A percentile compares a stretch with the other conserved stretches of the same genome.
Evolutionary conservation across 2,329 filamentous ascomycete species (phyloP).

Genomic region (Pseudogymnoascus sp.): DNA sequence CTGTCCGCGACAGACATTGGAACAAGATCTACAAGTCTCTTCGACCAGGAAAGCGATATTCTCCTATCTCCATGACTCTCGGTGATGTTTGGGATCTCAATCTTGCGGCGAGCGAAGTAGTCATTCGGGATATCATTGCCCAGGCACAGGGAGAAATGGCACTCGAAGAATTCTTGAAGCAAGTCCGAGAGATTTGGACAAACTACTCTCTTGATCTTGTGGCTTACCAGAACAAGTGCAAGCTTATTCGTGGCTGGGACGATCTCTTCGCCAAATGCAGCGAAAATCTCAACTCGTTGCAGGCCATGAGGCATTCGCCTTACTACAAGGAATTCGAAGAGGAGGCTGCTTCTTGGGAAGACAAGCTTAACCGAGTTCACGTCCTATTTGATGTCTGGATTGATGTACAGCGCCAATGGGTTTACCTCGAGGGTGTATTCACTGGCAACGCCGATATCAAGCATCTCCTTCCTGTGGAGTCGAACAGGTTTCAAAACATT

Average conservation of each 20-base stretch:
- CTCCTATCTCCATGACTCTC: constrained; percentile 87
- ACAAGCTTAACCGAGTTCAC: constrained; percentile 94
- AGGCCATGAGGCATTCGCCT: constrained; percentile 97
- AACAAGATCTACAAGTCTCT: constrained; percentile 95
- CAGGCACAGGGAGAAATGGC: constrained; percentile 98
- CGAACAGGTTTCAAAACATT: constrained; percentile 96
- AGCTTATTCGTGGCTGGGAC: constrained; percentile 95
- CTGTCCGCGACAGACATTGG: constrained; percentile 94
- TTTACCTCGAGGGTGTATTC: constrained; percentile 97
- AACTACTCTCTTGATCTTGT: constrained; percentile 91
- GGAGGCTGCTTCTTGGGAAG: constrained; percentile 92
- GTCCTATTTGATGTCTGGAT: constrained; percentile 99
- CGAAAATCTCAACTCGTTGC: constrained; percentile 92
- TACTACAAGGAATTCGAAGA: constrained; percentile 99
- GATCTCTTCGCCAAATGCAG: constrained; percentile 98
- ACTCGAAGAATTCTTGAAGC: constrained; percentile 91
- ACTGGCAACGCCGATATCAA: constrained; percentile 99
- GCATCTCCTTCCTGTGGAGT: constrained; percentile 91
- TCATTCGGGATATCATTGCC: constrained; percentile 86
- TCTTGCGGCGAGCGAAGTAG: constrained; percentile 72
- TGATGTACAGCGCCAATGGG: constrained; percentile 99
- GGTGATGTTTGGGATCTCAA: constrained; percentile 98
- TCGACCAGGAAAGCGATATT: constrained; percentile 88
- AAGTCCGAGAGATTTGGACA: constrained; percentile 94
- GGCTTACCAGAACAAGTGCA: constrained; percentile 96